These are phyloP conservation scores for Hymenoscyphus infarciens DNA, from an alignment of 2,329 filamentous ascomycete species.

Conservation along the genomic window DNA sequence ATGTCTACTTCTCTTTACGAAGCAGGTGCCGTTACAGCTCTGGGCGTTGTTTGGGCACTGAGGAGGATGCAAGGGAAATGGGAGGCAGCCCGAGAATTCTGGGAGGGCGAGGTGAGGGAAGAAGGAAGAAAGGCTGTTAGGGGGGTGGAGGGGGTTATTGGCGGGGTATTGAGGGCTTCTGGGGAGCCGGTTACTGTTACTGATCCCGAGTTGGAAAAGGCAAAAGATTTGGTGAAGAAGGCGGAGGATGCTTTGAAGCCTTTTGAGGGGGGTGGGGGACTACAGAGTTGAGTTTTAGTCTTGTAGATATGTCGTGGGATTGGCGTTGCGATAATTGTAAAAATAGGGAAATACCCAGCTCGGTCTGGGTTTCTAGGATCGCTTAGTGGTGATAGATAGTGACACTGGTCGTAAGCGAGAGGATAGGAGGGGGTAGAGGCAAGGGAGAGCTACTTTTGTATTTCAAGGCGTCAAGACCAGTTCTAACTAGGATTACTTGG, in stretches of 20 bases:
- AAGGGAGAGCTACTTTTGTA: too few relatives aligned
- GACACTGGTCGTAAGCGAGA: too few relatives aligned
- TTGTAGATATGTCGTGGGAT: too few relatives aligned
- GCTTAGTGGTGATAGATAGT: too few relatives aligned
- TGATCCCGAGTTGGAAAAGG: slow-evolving; percentile 25
- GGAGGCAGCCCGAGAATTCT: slow-evolving; percentile 57
- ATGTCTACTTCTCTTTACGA: slow-evolving; percentile 55
- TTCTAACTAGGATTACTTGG: too few relatives aligned
- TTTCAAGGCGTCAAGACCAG: too few relatives aligned
- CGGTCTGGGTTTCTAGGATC: too few relatives aligned
- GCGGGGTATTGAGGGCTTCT: slow-evolving; percentile 40
- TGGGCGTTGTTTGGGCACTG: slow-evolving; percentile 58
- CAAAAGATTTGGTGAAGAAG: slow-evolving; percentile 20
- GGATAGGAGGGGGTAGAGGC: too few relatives aligned
- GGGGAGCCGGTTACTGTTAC: slow-evolving; percentile 10
- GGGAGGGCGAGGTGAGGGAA: slow-evolving; percentile 65
- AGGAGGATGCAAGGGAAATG: slow-evolving; percentile 58
- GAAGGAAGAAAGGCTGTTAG: slow-evolving; percentile 61
- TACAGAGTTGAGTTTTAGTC: too few relatives aligned
- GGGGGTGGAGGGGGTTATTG: slow-evolving; percentile 52
- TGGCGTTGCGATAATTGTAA: too few relatives aligned
- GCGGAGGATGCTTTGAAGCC: slow-evolving; percentile 22
- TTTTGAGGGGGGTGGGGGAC: too few relatives aligned
- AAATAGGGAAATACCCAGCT: too few relatives aligned
- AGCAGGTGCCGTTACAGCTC: slow-evolving; percentile 57